Percentiles rank a stretch among this genome's conserved stretches.
These are phyloP conservation scores for Porcisia deanei DNA, from an alignment of 208 protist genomes.

Conservation along the genomic window DNA sequence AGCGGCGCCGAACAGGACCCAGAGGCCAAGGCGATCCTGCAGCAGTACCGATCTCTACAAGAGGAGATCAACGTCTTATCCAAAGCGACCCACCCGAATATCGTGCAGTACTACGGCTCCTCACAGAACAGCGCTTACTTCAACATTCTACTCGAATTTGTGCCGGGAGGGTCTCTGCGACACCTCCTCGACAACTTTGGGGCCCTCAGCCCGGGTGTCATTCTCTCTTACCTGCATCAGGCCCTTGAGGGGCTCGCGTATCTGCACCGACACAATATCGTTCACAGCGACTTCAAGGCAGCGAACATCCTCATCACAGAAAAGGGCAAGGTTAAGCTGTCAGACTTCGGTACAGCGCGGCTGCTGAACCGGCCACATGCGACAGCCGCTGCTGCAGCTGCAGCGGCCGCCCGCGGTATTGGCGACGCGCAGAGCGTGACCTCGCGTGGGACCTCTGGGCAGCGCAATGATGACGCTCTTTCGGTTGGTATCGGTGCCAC, in stretches of 20 bases:
- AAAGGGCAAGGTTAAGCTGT: constrained; percentile 83
- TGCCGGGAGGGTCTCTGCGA: constrained; percentile 87
- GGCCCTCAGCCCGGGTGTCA: constrained; percentile 77
- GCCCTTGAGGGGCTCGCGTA: constrained; percentile 84
- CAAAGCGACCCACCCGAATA: constrained; percentile 90
- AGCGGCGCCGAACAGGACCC: constrained; percentile 32
- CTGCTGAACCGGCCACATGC: constrained; percentile 59
- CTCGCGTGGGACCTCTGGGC: constrained; percentile 6
- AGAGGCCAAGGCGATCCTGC: constrained; percentile 61
- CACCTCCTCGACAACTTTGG: constrained; percentile 91
- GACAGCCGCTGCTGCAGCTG: constrained; percentile 17
- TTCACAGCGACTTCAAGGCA: constrained; percentile 91
- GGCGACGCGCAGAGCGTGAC: constrained; percentile 12
- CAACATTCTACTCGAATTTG: constrained; percentile 93
- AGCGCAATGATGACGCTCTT: constrained; percentile 24
- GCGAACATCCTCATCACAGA: constrained; percentile 93
- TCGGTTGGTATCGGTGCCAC: constrained; percentile 35
- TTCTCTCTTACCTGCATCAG: constrained; percentile 83
- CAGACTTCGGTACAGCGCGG: constrained; percentile 90
- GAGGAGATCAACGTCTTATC: constrained; percentile 91
- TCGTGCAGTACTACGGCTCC: constrained; percentile 91
- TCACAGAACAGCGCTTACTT: constrained; percentile 85
- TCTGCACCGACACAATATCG: constrained; percentile 86
- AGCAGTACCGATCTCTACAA: constrained; percentile 86
- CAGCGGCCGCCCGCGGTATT: constrained; percentile 4